Base-by-base conservation (phyloP, 2,329 filamentous ascomycete species). In the Trichophaea hybrida region DNA sequence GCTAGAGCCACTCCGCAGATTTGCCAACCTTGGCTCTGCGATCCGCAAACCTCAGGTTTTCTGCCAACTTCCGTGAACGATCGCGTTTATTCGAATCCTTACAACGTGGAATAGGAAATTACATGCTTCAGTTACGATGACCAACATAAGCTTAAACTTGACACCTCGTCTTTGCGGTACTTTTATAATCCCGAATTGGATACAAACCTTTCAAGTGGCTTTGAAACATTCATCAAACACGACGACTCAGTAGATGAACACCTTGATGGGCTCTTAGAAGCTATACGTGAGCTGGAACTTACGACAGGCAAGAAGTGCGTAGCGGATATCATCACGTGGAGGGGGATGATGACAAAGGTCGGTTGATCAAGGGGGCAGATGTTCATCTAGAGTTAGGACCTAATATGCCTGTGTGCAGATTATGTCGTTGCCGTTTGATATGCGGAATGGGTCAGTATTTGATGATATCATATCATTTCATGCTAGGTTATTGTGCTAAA, bases 281-380 rank as follows among this genome's bases (percentile, higher is more conserved):
- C 89, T 0, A 81, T 98, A 50, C 76, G 82, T 53, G 78, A 79
- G 32, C 77, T 87, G 65, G 93, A 97, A 73, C 77, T 83, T 70
- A 76, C 82, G 65, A 80, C 78, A 0, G 79, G 80, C 1, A 77
- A 80, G 68, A 83, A 79, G 69, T 82, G 84, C 35, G 83, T 89
- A 62, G 84, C 85, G 1, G 82, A 94, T 67, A 71, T 97, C 50
- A 78, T 97, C 55, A 97, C 91, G 1, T 98, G 91, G 91, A 78
- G 93, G 69, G 93, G 93, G 40, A 96, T 97, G 88, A 90, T 98
- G 84, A 97, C 93, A 64, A 98, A 96, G 78, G 88, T 90, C 12
- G n/a, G n/a, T 46, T 24, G 24, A 24, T 24, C 24, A 24, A 24
- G 24, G 24, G 24, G n/a, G 38, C 38, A 43, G 38, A 43, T 43